phyloP scores from a whole-genome alignment of 176 grass and related monocot genomes.

The Phragmites australis region DNA sequence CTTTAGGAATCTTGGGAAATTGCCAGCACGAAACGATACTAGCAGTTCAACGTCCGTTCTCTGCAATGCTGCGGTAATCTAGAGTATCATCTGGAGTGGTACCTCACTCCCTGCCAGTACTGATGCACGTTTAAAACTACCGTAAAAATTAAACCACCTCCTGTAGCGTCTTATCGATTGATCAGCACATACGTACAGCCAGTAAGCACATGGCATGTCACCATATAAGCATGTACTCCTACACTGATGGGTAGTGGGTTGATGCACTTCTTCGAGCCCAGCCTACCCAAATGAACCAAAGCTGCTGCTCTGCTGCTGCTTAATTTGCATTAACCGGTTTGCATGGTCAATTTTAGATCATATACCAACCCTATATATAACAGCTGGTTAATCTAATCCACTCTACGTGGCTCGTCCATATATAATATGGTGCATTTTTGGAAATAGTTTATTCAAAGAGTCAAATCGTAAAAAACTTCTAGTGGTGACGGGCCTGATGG shows the following conservation, averaged over 20 bases:
- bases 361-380: neutral
- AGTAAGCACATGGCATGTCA: neutral
- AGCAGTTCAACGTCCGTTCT: too few relatives aligned
- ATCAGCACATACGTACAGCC: neutral
- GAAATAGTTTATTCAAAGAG: too few relatives aligned
- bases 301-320: too few relatives aligned
- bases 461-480: too few relatives aligned
- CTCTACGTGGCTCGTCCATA: neutral
- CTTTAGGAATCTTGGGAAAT: neutral
- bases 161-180: neutral
- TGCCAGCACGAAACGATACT: neutral
- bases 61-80: neutral
- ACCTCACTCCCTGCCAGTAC: neutral
- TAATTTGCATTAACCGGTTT: too few relatives aligned
- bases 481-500: too few relatives aligned
- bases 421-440: too few relatives aligned
- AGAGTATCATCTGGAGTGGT: too few relatives aligned
- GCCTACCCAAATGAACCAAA: neutral
- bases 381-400: neutral
- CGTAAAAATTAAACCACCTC: neutral
- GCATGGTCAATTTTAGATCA: slow-evolving; percentile 26
- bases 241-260: neutral
- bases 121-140: neutral
- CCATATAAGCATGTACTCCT: neutral
- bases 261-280: too few relatives aligned